Base-by-base conservation (phyloP, 176 grass and related monocot genomes). In the Eragrostis curvula region DNA sequence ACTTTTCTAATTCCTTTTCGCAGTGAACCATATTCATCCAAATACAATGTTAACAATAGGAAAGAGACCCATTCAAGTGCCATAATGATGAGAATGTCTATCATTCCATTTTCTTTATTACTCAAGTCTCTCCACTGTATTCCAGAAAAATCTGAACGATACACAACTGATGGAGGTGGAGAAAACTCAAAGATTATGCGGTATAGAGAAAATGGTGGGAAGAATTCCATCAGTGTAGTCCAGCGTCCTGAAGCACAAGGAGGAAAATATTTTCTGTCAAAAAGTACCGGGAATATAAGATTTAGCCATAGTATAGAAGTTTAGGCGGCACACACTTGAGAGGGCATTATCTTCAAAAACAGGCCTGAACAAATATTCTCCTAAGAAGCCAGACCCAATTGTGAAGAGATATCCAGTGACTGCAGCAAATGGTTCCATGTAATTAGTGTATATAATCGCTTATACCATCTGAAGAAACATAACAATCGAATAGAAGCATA, bases 391-490 rank as follows among this genome's bases (percentile, higher is more conserved):
- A 5, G 88, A 81, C 13, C 59, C 85, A 78, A 89, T 84, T 77
- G 88, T 84, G 85, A 89, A 91, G 57, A 94, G 83, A 68, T 94
- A 89, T 60, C 75, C 85, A 40, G 88, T 78, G 30, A 94, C 92
- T 94, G 83, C 74, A 94, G 1, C 40, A 83, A 63, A 71, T 27
- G 59, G n/a, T 82, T 51, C 24, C 12, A 56, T 17, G 62, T 30
- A 84, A 28, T 81, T 21, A 42, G 6, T 30, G 47, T 68, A 7
- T 16, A 80, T 90, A 68, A 55, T 68, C 66, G 16, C 55, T 23
- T 21, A 5, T 57, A 62, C 56, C 13, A 83, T 85, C 1, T 55
- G 45, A 61, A 40, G 58, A 45, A 48, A 50, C 27, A 41, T 45
- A 45, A 45, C 1, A 45, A 20, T 73, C 14, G 24, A 47, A 42